Conservation (phyloP, 371 early-diverging fungal species). For the Blakeslea trispora region DNA sequence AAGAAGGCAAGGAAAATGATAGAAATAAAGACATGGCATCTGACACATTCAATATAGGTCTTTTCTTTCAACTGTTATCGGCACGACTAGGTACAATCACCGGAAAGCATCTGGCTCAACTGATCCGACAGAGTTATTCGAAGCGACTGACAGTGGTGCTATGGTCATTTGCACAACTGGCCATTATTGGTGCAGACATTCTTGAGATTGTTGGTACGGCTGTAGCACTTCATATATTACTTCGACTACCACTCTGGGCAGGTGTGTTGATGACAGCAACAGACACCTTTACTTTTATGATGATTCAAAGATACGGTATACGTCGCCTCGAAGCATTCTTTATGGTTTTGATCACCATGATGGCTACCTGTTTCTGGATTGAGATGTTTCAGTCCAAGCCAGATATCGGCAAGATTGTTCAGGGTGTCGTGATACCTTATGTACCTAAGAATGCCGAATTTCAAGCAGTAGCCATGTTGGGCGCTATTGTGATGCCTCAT, state of each 20-base stretch:
- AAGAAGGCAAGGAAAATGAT: background rate
- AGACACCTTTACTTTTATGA: conserved; percentile 68
- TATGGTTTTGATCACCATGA: conserved; percentile 58
- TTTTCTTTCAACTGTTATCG: conserved; percentile 65
- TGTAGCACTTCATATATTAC: conserved; percentile 70
- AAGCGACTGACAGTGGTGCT: conserved; percentile 44
- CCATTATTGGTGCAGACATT: conserved; percentile 75
- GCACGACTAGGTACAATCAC: conserved; percentile 71
- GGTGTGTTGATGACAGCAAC: conserved; percentile 70
- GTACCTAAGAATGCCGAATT: conserved; percentile 60
- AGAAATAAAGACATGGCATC: background rate
- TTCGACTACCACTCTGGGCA: conserved; percentile 62
- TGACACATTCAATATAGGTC: conserved; percentile 18
- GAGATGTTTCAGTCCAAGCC: conserved; percentile 66
- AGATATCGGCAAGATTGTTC: conserved; percentile 47
- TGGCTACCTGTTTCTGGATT: conserved; percentile 73
- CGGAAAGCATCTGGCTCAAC: conserved; percentile 65
- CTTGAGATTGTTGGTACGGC: conserved; percentile 80
- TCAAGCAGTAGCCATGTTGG: conserved; percentile 71
- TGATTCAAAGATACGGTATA: conserved; percentile 66
- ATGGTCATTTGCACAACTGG: conserved; percentile 70
- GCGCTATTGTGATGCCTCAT: conserved; percentile 79
- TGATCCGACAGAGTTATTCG: conserved; percentile 55
- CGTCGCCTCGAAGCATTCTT: conserved; percentile 66
- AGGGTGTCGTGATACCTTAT: conserved; percentile 60